phyloP scores from a whole-genome alignment of 768 basidiomycete species.

The Xerocomellus chrysenteron region DNA sequence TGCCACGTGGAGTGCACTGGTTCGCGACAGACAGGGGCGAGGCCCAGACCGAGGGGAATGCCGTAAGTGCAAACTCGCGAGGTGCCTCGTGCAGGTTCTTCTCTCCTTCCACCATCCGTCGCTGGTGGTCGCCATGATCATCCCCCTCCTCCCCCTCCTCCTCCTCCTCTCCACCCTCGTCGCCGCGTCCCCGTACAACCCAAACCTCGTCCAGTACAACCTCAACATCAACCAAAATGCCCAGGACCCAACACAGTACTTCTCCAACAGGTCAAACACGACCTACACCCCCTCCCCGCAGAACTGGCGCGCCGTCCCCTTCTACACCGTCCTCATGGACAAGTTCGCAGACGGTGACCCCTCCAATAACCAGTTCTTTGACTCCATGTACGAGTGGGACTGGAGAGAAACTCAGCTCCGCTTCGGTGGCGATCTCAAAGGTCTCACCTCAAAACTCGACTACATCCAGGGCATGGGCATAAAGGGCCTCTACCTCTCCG shows the following conservation, averaged over 20 bases:
- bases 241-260: slow-evolving; percentile 62
- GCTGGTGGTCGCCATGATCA: background rate
- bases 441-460: slow-evolving; percentile 71
- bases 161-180: slow-evolving; percentile 37
- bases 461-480: slow-evolving; percentile 91
- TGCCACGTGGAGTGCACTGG: too few relatives aligned
- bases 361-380: slow-evolving; percentile 87
- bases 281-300: slow-evolving; percentile 75
- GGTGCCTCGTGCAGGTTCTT: background rate
- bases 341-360: slow-evolving; percentile 96
- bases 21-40: too few relatives aligned
- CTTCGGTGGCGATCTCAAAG: slow-evolving; percentile 85
- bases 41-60: too few relatives aligned
- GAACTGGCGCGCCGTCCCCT: slow-evolving; percentile 84
- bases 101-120: background rate
- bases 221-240: slow-evolving; percentile 78
- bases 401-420: slow-evolving; percentile 87
- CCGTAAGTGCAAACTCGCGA: too few relatives aligned
- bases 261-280: slow-evolving; percentile 54
- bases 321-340: slow-evolving; percentile 83
- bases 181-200: slow-evolving; percentile 64
- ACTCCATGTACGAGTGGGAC: slow-evolving; percentile 77
- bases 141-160: slow-evolving; percentile 36
- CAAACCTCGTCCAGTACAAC: slow-evolving; percentile 70
- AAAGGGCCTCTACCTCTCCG: slow-evolving; percentile 83